These are phyloP conservation scores for Aspergillus ochraceus DNA, from an alignment of 2,329 filamentous ascomycete species.

Conservation along the genomic window DNA sequence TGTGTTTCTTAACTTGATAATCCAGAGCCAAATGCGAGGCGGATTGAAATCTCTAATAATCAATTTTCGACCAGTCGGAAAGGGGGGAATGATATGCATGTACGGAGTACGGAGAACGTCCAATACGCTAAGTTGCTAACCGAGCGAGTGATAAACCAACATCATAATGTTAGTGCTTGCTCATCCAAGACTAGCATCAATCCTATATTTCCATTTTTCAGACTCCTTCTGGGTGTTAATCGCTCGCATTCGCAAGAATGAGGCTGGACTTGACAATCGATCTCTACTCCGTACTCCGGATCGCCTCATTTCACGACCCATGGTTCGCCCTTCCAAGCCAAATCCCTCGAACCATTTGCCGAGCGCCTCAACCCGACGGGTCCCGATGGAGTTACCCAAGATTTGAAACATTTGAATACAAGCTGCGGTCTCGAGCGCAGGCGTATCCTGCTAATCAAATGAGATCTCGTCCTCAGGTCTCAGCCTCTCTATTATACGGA, in stretches of 20 bases:
- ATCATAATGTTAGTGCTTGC: background rate
- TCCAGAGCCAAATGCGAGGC: too few species aligned
- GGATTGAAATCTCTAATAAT: too few species aligned
- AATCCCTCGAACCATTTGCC: background rate
- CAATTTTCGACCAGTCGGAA: too few species aligned
- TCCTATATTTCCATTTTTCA: background rate
- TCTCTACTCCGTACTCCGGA: background rate
- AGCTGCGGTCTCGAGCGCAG: background rate
- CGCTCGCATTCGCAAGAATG: background rate
- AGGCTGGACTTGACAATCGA: background rate
- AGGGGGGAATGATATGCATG: too few species aligned
- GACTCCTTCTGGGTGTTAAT: background rate
- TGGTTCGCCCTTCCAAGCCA: background rate
- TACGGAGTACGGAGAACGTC: too few species aligned
- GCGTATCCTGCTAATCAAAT: background rate
- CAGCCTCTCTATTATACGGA: too few species aligned
- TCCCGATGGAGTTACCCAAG: background rate
- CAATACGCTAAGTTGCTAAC: too few species aligned
- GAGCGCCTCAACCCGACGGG: background rate
- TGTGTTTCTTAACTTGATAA: too few species aligned
- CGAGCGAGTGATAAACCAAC: too few species aligned
- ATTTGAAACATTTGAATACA: background rate
- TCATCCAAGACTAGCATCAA: background rate
- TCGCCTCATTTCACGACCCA: background rate
- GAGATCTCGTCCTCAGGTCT: background rate